Conservation (phyloP, 2,329 filamentous ascomycete genomes). For the Xylariaceae sp. region DNA sequence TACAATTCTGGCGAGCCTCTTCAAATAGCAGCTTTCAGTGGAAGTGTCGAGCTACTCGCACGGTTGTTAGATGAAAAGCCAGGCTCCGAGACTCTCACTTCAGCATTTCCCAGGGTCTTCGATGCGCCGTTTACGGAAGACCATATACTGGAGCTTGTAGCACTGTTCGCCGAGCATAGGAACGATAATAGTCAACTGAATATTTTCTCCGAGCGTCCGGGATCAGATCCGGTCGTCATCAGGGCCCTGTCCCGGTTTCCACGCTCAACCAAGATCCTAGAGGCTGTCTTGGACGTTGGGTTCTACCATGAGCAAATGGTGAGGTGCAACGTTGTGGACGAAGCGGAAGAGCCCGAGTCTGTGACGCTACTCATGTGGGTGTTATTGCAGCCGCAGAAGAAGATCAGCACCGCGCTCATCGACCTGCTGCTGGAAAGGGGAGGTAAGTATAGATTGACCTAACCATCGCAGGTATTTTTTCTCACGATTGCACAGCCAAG, state of each 20-base stretch:
- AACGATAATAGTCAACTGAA: constrained; percentile 46
- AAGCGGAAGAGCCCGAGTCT: constrained; percentile 46
- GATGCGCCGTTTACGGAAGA: constrained; percentile 46
- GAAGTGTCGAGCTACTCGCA: constrained; percentile 44
- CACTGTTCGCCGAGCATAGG: constrained; percentile 46
- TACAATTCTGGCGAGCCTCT: constrained; percentile 49
- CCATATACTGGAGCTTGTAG: constrained; percentile 44
- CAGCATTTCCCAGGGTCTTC: constrained; percentile 53
- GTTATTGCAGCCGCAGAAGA: constrained; percentile 57
- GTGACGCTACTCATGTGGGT: constrained; percentile 57
- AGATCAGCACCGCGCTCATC: constrained; percentile 53
- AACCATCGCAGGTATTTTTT: constrained; percentile 6
- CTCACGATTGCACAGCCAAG: constrained; percentile 41
- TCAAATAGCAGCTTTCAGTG: constrained; percentile 47
- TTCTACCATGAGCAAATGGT: constrained; percentile 54
- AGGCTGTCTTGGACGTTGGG: constrained; percentile 50
- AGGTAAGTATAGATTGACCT: constrained; percentile 21
- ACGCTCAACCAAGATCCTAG: constrained; percentile 46
- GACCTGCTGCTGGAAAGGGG: constrained; percentile 47
- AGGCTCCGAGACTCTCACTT: constrained; percentile 43
- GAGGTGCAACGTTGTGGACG: constrained; percentile 38
- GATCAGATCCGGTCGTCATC: constrained; percentile 44
- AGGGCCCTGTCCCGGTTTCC: constrained; percentile 51
- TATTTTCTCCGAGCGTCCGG: constrained; percentile 40
- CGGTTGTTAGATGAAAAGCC: constrained; percentile 47